phyloP scores from a whole-genome alignment of 1,284 basidiomycete genomes.

The Microbotryum saponariae region DNA sequence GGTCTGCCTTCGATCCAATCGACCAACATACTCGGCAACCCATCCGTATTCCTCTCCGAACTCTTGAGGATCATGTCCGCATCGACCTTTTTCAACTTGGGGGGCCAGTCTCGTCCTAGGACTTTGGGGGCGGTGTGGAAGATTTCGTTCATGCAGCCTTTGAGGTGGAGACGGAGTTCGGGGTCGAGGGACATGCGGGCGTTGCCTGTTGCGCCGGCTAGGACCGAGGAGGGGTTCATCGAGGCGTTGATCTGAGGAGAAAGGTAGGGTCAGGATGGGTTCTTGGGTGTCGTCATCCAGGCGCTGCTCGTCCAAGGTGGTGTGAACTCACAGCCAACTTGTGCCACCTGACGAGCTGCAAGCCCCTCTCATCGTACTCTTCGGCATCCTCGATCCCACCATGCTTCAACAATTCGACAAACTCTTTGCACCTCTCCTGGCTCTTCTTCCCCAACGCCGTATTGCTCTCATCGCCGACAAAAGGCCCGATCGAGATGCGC shows the following conservation, averaged over 20 bases:
- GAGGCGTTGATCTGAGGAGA: conserved; percentile 41
- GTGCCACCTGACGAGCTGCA: conserved; percentile 47
- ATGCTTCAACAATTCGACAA: conserved; percentile 38
- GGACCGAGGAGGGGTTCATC: conserved; percentile 45
- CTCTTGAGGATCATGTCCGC: conserved; percentile 42
- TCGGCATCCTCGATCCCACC: conserved; percentile 45
- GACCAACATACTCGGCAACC: conserved; percentile 44
- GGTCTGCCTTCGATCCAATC: conserved; percentile 43
- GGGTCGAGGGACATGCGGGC: conserved; percentile 42
- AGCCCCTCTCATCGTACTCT: conserved; percentile 39
- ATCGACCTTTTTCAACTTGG: conserved; percentile 31
- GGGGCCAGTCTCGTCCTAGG: conserved; percentile 40
- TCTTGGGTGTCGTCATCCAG: too few relatives aligned
- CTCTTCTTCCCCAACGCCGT: conserved; percentile 17
- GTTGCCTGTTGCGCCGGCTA: conserved; percentile 43
- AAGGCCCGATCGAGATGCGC: conserved; percentile 44
- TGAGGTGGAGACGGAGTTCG: conserved; percentile 40
- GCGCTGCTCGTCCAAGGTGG: background rate
- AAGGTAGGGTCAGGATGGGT: background rate
- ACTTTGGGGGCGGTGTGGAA: conserved; percentile 41
- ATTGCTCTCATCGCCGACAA: conserved; percentile 26
- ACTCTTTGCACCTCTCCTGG: conserved; percentile 13
- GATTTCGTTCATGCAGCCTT: conserved; percentile 44
- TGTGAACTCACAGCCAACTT: conserved; percentile 37
- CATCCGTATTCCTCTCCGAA: conserved; percentile 42